Evolutionary conservation across 331 rosid genomes (phyloP).

Genomic region (Malus hybrid): DNA sequence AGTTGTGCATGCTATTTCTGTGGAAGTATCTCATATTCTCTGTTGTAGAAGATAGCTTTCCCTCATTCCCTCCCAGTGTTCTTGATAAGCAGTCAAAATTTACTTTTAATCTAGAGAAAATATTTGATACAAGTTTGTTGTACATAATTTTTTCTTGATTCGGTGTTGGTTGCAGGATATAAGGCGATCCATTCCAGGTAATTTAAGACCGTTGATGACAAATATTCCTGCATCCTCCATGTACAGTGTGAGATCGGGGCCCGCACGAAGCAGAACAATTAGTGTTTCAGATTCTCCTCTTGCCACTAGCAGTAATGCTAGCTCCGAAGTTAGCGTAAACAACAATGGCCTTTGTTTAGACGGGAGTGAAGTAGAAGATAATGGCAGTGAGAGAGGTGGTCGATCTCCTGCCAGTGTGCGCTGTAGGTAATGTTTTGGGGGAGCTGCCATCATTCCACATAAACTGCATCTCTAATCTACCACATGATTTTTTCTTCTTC

Average conservation of each 20-base stretch:
- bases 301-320: constrained; percentile 91
- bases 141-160: constrained; percentile 1
- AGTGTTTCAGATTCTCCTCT: constrained; percentile 87
- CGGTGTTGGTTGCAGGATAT: constrained; percentile 57
- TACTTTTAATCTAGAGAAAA: neutral
- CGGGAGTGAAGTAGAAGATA: constrained; percentile 62
- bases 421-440: constrained; percentile 40
- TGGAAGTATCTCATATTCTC: neutral
- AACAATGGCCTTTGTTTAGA: constrained; percentile 80
- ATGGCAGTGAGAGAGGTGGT: constrained; percentile 64
- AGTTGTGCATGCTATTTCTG: neutral
- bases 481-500: neutral
- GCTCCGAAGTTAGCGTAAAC: constrained; percentile 92
- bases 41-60: neutral
- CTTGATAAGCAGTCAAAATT: neutral
- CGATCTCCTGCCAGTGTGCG: constrained; percentile 65
- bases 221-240: constrained; percentile 94
- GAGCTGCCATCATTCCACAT: constrained; percentile 1
- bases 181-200: constrained; percentile 84
- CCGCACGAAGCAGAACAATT: constrained; percentile 70
- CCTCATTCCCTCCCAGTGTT: neutral
- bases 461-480: constrained; percentile 9
- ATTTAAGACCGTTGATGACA: constrained; percentile 89
- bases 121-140: neutral
- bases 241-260: constrained; percentile 89